These are phyloP conservation scores for Orbilia javanica DNA, from an alignment of 2,329 filamentous ascomycete species.

Conservation along the genomic window DNA sequence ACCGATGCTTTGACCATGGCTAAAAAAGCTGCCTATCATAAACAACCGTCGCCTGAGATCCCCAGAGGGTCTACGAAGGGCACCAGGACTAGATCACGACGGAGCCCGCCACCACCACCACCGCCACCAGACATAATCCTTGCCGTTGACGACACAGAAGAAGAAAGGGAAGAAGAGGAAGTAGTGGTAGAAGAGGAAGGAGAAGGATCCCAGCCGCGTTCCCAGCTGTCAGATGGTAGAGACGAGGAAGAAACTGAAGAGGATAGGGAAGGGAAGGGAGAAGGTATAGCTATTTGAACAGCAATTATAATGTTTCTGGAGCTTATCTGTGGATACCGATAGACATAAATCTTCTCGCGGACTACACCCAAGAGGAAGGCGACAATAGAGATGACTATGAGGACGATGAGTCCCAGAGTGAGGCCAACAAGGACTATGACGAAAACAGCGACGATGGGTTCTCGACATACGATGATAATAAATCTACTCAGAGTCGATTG, in stretches of 20 bases:
- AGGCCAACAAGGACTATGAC: background rate
- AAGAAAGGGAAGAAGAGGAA: background rate
- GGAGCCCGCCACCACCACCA: background rate
- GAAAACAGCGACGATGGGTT: background rate
- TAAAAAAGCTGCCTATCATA: slow-evolving; percentile 6
- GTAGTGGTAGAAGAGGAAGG: background rate
- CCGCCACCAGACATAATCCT: background rate
- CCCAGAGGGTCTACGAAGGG: background rate
- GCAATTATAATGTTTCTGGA: background rate
- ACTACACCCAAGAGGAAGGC: background rate
- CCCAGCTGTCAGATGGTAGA: background rate
- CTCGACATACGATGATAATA: background rate
- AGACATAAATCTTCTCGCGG: slow-evolving; percentile 13
- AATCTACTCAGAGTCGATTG: background rate
- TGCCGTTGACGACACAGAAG: background rate
- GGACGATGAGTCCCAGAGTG: background rate
- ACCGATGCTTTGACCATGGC: slow-evolving; percentile 18
- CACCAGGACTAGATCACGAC: slow-evolving; percentile 1
- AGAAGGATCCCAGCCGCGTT: background rate
- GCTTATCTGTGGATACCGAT: slow-evolving; percentile 1
- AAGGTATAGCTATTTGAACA: background rate
- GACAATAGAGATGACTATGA: no score
- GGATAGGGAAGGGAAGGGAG: background rate
- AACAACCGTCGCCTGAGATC: slow-evolving; percentile 16
- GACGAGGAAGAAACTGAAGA: background rate